Percentiles rank a stretch among this genome's conserved stretches.
These are phyloP conservation scores for Chlamydomonas asymmetrica DNA, from an alignment of 139 green algal genomes.

Conservation along the genomic window DNA sequence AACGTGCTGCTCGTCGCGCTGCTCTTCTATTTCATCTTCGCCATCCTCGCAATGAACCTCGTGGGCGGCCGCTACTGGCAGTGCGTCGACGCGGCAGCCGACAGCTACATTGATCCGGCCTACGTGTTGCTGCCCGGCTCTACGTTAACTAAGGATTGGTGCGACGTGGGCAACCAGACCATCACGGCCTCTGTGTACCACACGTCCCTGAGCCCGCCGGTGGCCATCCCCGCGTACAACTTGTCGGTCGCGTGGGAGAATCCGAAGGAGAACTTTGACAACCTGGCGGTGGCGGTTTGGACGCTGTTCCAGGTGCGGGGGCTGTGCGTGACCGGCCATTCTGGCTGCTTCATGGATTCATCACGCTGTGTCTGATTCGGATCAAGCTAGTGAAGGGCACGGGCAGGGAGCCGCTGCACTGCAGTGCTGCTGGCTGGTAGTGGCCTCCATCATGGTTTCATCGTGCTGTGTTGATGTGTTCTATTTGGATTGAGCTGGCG, in stretches of 20 bases:
- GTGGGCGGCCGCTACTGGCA: constrained; percentile 42
- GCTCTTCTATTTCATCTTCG: constrained; percentile 78
- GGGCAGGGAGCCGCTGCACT: too few relatives aligned
- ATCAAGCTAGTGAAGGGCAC: too few relatives aligned
- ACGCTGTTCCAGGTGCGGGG: constrained; percentile 59
- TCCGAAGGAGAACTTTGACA: constrained; percentile 59
- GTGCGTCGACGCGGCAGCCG: constrained; percentile 18
- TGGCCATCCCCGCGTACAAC: constrained; percentile 37
- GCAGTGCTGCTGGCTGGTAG: too few relatives aligned
- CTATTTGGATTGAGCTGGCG: too few relatives aligned
- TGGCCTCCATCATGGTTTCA: too few relatives aligned
- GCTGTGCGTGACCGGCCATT: too few relatives aligned
- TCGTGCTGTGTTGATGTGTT: too few relatives aligned
- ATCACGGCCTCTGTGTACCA: constrained; percentile 49
- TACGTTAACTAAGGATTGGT: constrained; percentile 47
- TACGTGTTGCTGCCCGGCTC: constrained; percentile 35
- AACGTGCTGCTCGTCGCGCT: constrained; percentile 71
- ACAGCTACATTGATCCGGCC: constrained; percentile 41
- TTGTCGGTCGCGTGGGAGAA: constrained; percentile 17
- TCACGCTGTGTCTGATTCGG: too few relatives aligned
- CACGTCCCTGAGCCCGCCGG: not conserved
- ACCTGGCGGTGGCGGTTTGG: constrained; percentile 54
- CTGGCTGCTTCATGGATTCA: too few relatives aligned
- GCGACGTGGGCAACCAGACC: constrained; percentile 1
- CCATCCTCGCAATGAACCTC: constrained; percentile 67